Conservation (phyloP, 805 yeast species). For the Metschnikowia amazonensis region DNA sequence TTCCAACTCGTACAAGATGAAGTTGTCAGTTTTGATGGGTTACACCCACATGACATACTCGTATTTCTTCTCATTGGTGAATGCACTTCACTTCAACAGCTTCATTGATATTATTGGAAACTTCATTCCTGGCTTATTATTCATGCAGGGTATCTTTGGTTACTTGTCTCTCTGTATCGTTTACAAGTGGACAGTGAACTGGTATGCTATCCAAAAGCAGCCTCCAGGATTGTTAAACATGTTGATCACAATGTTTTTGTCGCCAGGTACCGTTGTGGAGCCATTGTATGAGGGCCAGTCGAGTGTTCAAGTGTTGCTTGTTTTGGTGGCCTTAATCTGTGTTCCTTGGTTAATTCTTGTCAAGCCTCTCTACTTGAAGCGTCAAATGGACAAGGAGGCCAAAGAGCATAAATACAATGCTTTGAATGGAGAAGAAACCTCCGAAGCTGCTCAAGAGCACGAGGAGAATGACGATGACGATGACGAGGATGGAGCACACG, state of each 20-base stretch:
- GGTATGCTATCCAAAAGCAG: conserved; percentile 70
- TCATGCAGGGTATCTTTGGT: conserved; percentile 96
- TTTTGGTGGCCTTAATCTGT: conserved; percentile 76
- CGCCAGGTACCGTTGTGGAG: conserved; percentile 87
- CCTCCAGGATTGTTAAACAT: conserved; percentile 94
- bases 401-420: conserved; percentile 50
- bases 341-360: conserved; percentile 88
- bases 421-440: conserved; percentile 26
- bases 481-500: conserved; percentile 51
- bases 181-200: conserved; percentile 92
- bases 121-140: conserved; percentile 88
- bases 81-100: conserved; percentile 65
- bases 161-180: conserved; percentile 81
- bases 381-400: conserved; percentile 49
- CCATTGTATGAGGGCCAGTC: conserved; percentile 79
- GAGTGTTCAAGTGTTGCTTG: conserved; percentile 63
- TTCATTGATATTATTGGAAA: conserved; percentile 83
- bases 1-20: conserved; percentile 96
- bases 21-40: conserved; percentile 91
- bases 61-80: conserved; percentile 76
- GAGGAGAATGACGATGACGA: conserved; percentile 37
- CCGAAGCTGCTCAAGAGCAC: conserved; percentile 23
- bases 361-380: conserved; percentile 74
- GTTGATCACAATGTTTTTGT: conserved; percentile 90
- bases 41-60: conserved; percentile 93